These are phyloP conservation scores for Candida fluviatilis DNA, from an alignment of 805 yeast species.

Conservation along the genomic window DNA sequence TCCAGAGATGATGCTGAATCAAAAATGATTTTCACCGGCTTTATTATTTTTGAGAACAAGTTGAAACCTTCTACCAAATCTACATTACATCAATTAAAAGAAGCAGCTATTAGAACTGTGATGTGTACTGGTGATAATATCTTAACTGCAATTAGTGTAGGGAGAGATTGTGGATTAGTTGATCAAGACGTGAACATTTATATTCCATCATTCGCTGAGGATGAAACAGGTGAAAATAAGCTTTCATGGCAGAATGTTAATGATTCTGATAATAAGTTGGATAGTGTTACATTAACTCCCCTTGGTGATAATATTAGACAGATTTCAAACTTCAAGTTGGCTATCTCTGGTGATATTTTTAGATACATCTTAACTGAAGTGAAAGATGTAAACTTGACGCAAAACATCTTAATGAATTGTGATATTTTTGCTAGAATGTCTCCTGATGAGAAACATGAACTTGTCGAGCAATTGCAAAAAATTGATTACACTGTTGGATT, in stretches of 20 bases:
- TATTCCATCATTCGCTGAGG: slow-evolving; percentile 56
- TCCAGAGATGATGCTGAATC: slow-evolving; percentile 66
- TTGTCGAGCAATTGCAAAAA: slow-evolving; percentile 79
- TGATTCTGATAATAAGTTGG: slow-evolving; percentile 52
- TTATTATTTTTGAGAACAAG: slow-evolving; percentile 89
- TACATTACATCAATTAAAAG: slow-evolving; percentile 55
- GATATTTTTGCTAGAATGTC: slow-evolving; percentile 95
- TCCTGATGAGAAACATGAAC: slow-evolving; percentile 96
- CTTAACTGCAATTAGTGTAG: slow-evolving; percentile 91
- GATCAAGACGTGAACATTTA: slow-evolving; percentile 31
- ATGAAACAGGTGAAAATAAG: slow-evolving; percentile 35
- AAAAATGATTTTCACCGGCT: slow-evolving; percentile 73
- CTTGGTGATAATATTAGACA: slow-evolving; percentile 17
- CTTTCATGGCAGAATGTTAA: slow-evolving; percentile 65
- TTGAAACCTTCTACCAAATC: slow-evolving; percentile 64
- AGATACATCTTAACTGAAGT: slow-evolving; percentile 64
- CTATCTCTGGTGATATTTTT: slow-evolving; percentile 91
- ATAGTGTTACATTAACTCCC: slow-evolving; percentile 59
- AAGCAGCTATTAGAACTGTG: slow-evolving; percentile 73
- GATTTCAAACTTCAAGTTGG: slow-evolving; percentile 52
- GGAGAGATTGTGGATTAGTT: slow-evolving; percentile 73
- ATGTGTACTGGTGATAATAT: slow-evolving; percentile 99
- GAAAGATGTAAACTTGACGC: slow-evolving; percentile 35
- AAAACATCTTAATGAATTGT: slow-evolving; percentile 63
- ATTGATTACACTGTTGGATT: slow-evolving; percentile 92